A percentile compares a stretch with the other conserved stretches of the same genome.
phyloP scores from a whole-genome alignment of 345 rosid species.

The Sonneratia alba region DNA sequence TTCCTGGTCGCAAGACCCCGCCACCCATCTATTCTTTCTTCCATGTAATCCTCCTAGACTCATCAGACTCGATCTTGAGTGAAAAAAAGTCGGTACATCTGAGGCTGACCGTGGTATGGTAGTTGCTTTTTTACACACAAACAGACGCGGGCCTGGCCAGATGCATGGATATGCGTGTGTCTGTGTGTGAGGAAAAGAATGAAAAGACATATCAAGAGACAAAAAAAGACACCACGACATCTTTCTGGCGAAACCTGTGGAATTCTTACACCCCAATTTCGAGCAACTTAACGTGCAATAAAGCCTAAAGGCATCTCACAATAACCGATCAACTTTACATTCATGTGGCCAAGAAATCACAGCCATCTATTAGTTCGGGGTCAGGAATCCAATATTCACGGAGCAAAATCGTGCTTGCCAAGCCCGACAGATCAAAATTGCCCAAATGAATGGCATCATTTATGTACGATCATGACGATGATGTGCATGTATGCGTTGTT shows the following conservation, averaged over 20 bases:
- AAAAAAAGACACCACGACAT: not conserved
- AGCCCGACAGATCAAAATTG: not conserved
- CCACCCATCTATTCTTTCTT: no score
- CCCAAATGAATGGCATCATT: no score
- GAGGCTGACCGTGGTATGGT: no score
- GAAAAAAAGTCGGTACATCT: no score
- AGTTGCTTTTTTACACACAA: no score
- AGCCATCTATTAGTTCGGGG: not conserved
- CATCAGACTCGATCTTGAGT: no score
- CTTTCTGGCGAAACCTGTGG: conserved; percentile 1
- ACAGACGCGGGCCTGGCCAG: not conserved
- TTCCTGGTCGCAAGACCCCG: no score
- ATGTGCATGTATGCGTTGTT: no score
- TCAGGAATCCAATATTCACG: not conserved
- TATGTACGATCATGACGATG: no score
- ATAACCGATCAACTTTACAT: not conserved
- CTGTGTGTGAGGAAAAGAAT: not conserved
- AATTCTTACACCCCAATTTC: conserved; percentile 1
- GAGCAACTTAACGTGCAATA: not conserved
- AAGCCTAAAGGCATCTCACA: not conserved
- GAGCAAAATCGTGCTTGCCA: not conserved
- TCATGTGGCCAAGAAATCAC: not conserved
- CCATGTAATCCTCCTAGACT: no score
- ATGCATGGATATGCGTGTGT: not conserved
- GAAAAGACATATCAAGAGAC: conserved; percentile 1